A percentile compares a stretch with the other conserved stretches of the same genome.
phyloP scores from a whole-genome alignment of 305 asterid genomes.

The Fraxinus dipetala region DNA sequence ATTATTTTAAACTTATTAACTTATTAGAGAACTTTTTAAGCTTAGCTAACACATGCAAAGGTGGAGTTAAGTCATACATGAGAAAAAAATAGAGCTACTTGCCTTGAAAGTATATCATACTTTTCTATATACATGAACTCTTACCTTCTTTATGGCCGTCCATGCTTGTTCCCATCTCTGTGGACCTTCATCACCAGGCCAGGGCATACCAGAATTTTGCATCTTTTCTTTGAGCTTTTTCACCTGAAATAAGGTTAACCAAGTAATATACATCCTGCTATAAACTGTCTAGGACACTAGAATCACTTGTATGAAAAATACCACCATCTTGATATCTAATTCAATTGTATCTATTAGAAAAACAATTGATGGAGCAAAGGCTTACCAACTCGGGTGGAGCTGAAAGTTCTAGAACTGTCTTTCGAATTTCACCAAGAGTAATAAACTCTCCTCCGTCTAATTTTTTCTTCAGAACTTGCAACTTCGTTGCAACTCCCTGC shows the following conservation, averaged over 20 bases:
- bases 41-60: neutral
- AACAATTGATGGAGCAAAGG: constrained; percentile 22
- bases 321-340: constrained; percentile 8
- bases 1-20: neutral
- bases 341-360: constrained; percentile 3
- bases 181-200: constrained; percentile 99
- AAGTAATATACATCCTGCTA: constrained; percentile 23
- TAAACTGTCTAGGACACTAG: neutral
- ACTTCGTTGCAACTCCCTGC: constrained; percentile 71
- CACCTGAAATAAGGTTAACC: constrained; percentile 47
- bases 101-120: neutral
- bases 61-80: neutral
- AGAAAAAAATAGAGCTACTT: neutral
- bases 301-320: constrained; percentile 20
- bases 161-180: constrained; percentile 98
- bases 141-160: constrained; percentile 92
- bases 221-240: constrained; percentile 84
- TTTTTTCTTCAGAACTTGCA: constrained; percentile 51
- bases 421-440: constrained; percentile 75
- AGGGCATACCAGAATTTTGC: constrained; percentile 94
- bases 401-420: constrained; percentile 68
- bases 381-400: constrained; percentile 88
- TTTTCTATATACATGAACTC: neutral
- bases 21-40: neutral
- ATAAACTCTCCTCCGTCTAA: constrained; percentile 59